Evolutionary conservation across 352 stramenopile genomes (phyloP), one percentile per base, ranked within the genome.

Genomic region (Pythium scleroteichum): DNA sequence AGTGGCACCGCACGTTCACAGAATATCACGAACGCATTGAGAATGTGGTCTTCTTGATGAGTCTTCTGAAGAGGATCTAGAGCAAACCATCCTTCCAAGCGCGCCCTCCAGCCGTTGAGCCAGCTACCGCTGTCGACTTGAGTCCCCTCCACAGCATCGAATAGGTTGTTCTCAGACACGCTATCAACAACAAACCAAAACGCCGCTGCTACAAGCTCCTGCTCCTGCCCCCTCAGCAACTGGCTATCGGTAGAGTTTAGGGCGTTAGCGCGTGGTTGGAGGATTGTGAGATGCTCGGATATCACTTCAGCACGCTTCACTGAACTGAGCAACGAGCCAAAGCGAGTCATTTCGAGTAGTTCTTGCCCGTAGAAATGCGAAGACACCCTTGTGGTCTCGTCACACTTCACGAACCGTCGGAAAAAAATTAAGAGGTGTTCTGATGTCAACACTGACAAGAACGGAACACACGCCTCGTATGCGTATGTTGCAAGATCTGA

Each of bases 351-450:
- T 5, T 48, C 58, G 29, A 10, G 51, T 24, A 89, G 16, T 16
- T 33, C 16, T 35, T 87, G 78, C 3, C 73, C 76, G 32, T 92
- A 92, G 39, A 89, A 86, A 41, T 86, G 73, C 1, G 20, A 26
- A 4, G 40, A 39, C 7, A 78, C 65, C 4, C 47, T 59, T 22
- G 73, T 4, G 19, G 76, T 60, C 8, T 24, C 52, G 20, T 49
- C 23, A 3, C 17, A 33, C 52, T 40, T 20, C 26, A 92, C 59
- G 45, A 90, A 79, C 24, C 81, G 64, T 6, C 42, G 47, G 42
- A 82, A 62, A 41, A 93, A 89, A 13, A 90, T 29, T 64, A 77
- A 47, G n/a, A 90, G 60, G 40, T 93, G 82, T n/a, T 89, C 78
- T 19, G 76, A 78, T 5, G 59, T 76, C 4, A 93, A 63, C 35